Conservation (phyloP, 495 filamentous ascomycete species). For the Hypoxylon fuscum region DNA sequence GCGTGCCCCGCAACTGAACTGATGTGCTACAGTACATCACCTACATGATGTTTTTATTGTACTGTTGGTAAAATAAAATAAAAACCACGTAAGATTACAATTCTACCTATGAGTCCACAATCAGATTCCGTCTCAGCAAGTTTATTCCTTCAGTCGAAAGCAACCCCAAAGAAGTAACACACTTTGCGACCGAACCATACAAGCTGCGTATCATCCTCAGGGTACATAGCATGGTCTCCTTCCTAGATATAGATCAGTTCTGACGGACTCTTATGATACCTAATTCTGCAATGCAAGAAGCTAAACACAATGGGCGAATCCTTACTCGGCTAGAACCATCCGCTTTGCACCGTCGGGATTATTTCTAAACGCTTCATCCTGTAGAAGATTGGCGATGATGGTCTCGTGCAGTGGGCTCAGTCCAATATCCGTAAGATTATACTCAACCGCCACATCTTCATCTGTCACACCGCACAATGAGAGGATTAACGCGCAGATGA, state of each 20-base stretch:
- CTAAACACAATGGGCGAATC: no score
- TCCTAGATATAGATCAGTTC: conserved; percentile 40
- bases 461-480: conserved; percentile 61
- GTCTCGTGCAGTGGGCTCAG: conserved; percentile 47
- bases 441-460: conserved; percentile 65
- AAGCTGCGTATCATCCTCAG: conserved; percentile 56
- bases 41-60: no score
- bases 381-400: conserved; percentile 52
- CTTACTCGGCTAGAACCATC: conserved; percentile 57
- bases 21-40: no score
- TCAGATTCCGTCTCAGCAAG: conserved; percentile 54
- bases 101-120: no score
- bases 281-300: not conserved
- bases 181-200: conserved; percentile 63
- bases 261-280: not conserved
- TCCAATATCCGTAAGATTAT: conserved; percentile 63
- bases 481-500: conserved; percentile 65
- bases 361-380: conserved; percentile 48
- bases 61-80: no score
- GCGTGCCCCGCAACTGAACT: no score
- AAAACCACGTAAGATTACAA: no score
- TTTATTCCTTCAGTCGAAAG: conserved; percentile 58
- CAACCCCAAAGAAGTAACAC: conserved; percentile 56
- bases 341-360: conserved; percentile 53
- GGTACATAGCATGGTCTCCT: conserved; percentile 59